Evolutionary conservation across 108 stramenopile genomes (phyloP), one percentile per base, ranked within the genome.

Genomic region (Nitzschia sp.): DNA sequence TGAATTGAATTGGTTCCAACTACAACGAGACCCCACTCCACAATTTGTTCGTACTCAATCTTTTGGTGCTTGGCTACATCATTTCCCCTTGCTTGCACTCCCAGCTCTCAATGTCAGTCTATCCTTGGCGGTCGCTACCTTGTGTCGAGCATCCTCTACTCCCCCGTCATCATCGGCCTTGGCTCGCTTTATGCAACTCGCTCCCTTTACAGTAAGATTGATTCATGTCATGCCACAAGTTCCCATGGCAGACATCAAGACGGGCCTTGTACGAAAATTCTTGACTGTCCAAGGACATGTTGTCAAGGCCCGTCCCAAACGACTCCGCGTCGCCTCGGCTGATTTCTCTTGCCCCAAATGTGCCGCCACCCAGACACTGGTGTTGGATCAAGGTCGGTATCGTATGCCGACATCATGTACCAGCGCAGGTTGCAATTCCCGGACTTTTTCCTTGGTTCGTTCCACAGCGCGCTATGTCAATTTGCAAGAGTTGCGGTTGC

Each of bases 271-370:
- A 0, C 20, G 67, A 25, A 83, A 85, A 55, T 88, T 98, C 53
- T 79, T 97, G 6, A 78, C 95, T 2, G 82, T 98, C 50, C 81
- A 89, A 25, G 97, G 96, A 9, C 90, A 86, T 64, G 93, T 98
- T 24, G 90, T 95, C 57, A 91, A 96, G 57, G 97, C 93, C 12
- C 86, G 91, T 52, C 89, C 89, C 51, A 92, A 95, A 65, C 86
- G 93, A 25, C 78, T 95, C 39, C 63, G 95, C 55, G 89, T 96
- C 0, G 57, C 83, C 0, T 82, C 83, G 34, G 95, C 92, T 19
- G 92, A 91, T 44, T 97, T 98, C 59, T 58, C 67, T 8, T 98
- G 97, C 69, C 56, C 76, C 40, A 93, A 91, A 78, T 98, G 97
- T 62, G 92, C 91, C 53, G 69, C 80, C 55, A 72, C 76, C 46